Conservation (phyloP, 345 rosid genomes). For the Dimocarpus longan region DNA sequence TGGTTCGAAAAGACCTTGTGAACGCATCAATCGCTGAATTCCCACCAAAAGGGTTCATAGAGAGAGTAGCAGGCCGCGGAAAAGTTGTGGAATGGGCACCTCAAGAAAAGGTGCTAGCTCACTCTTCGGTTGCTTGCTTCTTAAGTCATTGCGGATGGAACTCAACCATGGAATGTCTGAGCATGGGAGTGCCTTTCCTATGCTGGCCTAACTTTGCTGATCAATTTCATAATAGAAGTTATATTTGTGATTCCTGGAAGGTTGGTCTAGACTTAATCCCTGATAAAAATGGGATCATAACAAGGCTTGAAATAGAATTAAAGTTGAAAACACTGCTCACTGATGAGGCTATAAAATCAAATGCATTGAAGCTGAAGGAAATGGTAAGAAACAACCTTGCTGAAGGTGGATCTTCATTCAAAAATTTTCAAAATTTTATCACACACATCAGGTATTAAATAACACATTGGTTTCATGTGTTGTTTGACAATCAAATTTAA, state of each 20-base stretch:
- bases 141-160: constrained; percentile 48
- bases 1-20: constrained; percentile 23
- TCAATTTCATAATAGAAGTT: constrained; percentile 36
- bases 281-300: constrained; percentile 32
- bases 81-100: constrained; percentile 38
- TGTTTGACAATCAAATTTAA: too few species aligned
- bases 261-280: constrained; percentile 16
- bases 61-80: constrained; percentile 21
- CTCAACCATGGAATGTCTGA: constrained; percentile 36
- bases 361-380: constrained; percentile 32
- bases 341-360: constrained; percentile 22
- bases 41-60: constrained; percentile 21
- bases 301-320: constrained; percentile 27
- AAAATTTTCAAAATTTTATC: constrained; percentile 30
- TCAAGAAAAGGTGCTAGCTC: constrained; percentile 36
- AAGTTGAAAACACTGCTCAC: constrained; percentile 20
- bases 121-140: constrained; percentile 34
- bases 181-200: constrained; percentile 37
- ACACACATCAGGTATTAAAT: neutral
- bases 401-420: constrained; percentile 39
- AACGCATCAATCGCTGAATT: neutral
- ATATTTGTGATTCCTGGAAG: constrained; percentile 36
- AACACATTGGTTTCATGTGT: neutral
- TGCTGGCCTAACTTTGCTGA: constrained; percentile 44
- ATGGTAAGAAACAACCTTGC: constrained; percentile 20